These are phyloP conservation scores for Diaporthe velutina DNA, from an alignment of 2,329 filamentous ascomycete genomes.

Conservation along the genomic window DNA sequence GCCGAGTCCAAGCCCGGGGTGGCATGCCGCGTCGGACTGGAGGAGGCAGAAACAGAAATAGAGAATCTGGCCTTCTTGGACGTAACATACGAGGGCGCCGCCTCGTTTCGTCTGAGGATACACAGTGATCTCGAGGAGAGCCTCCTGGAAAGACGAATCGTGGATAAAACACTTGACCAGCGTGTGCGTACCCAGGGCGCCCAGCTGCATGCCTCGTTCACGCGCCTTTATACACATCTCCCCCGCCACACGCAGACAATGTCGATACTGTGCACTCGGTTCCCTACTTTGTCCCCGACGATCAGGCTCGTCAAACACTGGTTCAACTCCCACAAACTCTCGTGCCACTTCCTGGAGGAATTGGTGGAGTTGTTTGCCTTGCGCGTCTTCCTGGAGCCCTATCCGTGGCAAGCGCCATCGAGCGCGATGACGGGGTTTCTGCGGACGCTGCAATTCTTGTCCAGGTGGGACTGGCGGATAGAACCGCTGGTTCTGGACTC, in stretches of 20 bases:
- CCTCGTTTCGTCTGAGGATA: constrained; percentile 86
- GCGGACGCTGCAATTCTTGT: constrained; percentile 82
- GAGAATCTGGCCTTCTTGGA: constrained; percentile 88
- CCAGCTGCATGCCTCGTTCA: constrained; percentile 77
- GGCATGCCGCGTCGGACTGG: constrained; percentile 80
- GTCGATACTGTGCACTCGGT: constrained; percentile 82
- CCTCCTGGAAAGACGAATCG: constrained; percentile 82
- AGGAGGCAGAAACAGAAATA: constrained; percentile 77
- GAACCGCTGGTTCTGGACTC: constrained; percentile 87
- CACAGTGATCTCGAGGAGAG: constrained; percentile 89
- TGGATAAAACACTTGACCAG: constrained; percentile 77
- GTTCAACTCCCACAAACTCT: constrained; percentile 87
- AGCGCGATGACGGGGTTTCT: constrained; percentile 85
- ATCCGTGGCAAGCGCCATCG: constrained; percentile 84
- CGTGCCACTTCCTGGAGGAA: constrained; percentile 81
- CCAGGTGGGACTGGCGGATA: constrained; percentile 91
- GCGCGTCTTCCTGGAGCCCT: constrained; percentile 82
- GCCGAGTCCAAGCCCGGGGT: constrained; percentile 69
- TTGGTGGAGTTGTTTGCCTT: constrained; percentile 87
- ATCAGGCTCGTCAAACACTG: constrained; percentile 90
- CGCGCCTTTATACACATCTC: constrained; percentile 77
- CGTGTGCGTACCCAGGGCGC: constrained; percentile 77
- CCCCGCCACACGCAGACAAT: constrained; percentile 87
- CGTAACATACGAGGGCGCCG: constrained; percentile 78
- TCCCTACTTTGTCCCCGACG: constrained; percentile 82